A percentile compares a stretch with the other conserved stretches of the same genome.
Evolutionary conservation across 352 stramenopile genomes (phyloP).

Genomic region (Lagenidium giganteum): DNA sequence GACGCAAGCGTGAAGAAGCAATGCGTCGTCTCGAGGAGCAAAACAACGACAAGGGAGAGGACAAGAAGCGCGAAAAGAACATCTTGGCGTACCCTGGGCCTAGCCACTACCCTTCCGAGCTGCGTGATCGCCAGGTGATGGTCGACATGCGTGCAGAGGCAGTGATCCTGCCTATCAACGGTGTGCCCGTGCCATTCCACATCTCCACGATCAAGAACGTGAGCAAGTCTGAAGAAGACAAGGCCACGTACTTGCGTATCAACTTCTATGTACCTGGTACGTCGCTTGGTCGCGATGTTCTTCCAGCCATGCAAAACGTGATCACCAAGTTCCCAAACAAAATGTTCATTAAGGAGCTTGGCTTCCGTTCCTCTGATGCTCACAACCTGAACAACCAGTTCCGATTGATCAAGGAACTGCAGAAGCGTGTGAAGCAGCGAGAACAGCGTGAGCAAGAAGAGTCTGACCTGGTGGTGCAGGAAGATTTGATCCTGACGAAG

Average conservation of each 20-base stretch:
- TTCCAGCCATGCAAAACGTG: constrained; percentile 72
- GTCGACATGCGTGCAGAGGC: constrained; percentile 97
- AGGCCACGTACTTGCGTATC: constrained; percentile 96
- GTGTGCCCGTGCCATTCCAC: constrained; percentile 97
- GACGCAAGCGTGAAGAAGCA: constrained; percentile 66
- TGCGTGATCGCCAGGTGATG: constrained; percentile 95
- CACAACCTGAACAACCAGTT: constrained; percentile 95
- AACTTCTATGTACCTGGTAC: constrained; percentile 98
- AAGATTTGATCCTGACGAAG: constrained; percentile 74
- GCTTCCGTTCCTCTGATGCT: constrained; percentile 94
- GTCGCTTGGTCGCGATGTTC: constrained; percentile 62
- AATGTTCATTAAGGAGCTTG: constrained; percentile 98
- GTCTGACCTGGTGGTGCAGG: constrained; percentile 95
- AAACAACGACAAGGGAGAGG: constrained; percentile 67
- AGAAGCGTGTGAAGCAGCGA: constrained; percentile 93
- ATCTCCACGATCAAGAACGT: constrained; percentile 99
- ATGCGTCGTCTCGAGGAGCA: constrained; percentile 73
- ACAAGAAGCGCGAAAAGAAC: constrained; percentile 67
- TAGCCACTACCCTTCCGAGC: constrained; percentile 90
- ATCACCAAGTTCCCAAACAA: constrained; percentile 83
- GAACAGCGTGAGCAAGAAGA: constrained; percentile 78
- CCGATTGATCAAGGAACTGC: constrained; percentile 94
- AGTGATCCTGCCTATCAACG: constrained; percentile 97
- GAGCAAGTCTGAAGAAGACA: constrained; percentile 95
- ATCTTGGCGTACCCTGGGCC: constrained; percentile 89